These are phyloP conservation scores for Neltuma alba DNA, from an alignment of 306 rosid genomes.

Conservation along the genomic window DNA sequence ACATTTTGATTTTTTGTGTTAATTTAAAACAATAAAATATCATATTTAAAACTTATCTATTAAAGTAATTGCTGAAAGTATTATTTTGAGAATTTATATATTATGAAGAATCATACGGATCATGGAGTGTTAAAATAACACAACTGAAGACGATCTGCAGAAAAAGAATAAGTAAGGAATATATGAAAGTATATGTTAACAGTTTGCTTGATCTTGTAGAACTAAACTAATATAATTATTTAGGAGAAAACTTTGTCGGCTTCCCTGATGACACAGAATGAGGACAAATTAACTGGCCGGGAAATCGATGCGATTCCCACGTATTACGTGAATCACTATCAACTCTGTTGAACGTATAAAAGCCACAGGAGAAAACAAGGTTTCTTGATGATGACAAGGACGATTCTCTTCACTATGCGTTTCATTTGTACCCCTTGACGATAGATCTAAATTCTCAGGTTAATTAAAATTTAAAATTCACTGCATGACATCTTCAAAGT, in stretches of 20 bases:
- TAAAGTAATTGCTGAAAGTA: neutral
- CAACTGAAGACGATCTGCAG: neutral
- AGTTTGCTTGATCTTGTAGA: conserved; percentile 3
- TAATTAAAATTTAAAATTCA: neutral
- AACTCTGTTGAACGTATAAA: neutral
- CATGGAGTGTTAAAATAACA: neutral
- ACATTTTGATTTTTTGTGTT: neutral
- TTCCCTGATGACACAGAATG: conserved; percentile 30
- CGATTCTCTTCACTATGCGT: conserved; percentile 13
- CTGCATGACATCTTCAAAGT: neutral
- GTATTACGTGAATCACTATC: neutral
- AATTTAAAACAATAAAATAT: neutral
- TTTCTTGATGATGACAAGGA: neutral
- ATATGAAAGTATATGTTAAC: neutral
- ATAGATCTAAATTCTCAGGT: neutral
- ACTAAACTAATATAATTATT: conserved; percentile 9
- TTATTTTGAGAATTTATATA: neutral
- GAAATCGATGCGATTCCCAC: neutral
- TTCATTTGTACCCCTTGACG: neutral
- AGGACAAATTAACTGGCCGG: conserved; percentile 2
- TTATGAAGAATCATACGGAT: neutral
- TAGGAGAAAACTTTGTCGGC: conserved; percentile 16
- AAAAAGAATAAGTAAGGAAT: neutral
- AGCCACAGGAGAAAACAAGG: neutral
- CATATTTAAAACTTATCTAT: neutral